Percentiles rank a stretch among this genome's conserved stretches.
Evolutionary conservation across 2,329 filamentous ascomycete species (phyloP).

Genomic region (Ceratocystis destructans): DNA sequence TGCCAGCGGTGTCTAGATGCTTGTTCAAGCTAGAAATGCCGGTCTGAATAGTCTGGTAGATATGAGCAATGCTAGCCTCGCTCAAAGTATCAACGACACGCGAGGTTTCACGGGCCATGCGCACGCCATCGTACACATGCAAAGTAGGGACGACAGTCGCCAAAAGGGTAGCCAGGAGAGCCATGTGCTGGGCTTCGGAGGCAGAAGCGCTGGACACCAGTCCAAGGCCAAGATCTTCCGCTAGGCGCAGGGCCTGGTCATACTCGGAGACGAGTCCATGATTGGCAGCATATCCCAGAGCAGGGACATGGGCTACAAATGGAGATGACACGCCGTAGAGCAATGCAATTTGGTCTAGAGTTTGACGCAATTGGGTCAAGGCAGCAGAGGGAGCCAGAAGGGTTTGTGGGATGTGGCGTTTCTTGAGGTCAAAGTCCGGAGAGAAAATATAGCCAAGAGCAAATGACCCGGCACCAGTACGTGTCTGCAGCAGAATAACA

Average conservation of each 20-base stretch:
- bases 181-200: conserved; percentile 91
- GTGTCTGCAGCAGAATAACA: conserved; percentile 70
- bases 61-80: conserved; percentile 51
- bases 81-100: conserved; percentile 71
- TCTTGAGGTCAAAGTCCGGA: conserved; percentile 83
- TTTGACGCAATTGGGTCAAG: conserved; percentile 63
- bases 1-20: conserved; percentile 59
- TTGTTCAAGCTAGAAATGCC: conserved; percentile 49
- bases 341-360: conserved; percentile 80
- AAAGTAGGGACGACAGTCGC: conserved; percentile 68
- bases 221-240: conserved; percentile 80
- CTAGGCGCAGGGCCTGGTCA: conserved; percentile 59
- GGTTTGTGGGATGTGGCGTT: conserved; percentile 81
- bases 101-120: conserved; percentile 67
- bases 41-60: conserved; percentile 53
- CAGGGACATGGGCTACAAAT: conserved; percentile 82
- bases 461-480: conserved; percentile 77
- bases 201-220: conserved; percentile 74
- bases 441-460: conserved; percentile 96
- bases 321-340: conserved; percentile 87
- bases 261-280: conserved; percentile 79
- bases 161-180: conserved; percentile 70
- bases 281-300: conserved; percentile 62
- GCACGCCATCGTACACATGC: conserved; percentile 79
- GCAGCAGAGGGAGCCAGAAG: conserved; percentile 77